phyloP scores from a whole-genome alignment of 2,329 filamentous ascomycete genomes.

The Plectosphaerella sp. region DNA sequence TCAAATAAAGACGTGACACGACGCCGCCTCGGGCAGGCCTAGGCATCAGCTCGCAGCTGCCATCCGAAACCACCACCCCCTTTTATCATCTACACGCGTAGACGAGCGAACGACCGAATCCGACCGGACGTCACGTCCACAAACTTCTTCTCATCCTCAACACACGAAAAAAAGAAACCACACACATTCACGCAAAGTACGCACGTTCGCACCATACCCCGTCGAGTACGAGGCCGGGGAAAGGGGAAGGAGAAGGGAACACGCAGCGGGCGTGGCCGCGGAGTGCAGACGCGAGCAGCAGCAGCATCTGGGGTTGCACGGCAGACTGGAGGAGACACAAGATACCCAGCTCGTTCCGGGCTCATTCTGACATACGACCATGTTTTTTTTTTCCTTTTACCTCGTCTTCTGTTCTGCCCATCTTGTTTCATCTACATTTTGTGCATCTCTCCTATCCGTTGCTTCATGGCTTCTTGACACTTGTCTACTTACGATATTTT shows the following conservation, averaged over 20 bases:
- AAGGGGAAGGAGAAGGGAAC: background rate
- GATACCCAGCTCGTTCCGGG: conserved; percentile 35
- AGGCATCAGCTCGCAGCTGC: too few species aligned
- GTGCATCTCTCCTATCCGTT: background rate
- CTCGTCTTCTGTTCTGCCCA: conserved; percentile 6
- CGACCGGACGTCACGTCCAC: conserved; percentile 6
- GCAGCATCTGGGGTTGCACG: conserved; percentile 6
- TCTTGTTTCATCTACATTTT: conserved; percentile 1
- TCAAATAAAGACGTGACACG: conserved; percentile 38
- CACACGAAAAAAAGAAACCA: conserved; percentile 7
- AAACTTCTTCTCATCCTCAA: background rate
- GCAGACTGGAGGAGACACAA: conserved; percentile 20
- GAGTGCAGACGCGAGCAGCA: conserved; percentile 1
- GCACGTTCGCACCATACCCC: conserved; percentile 15
- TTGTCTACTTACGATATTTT: too few species aligned
- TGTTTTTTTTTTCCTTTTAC: conserved; percentile 10
- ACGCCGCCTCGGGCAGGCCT: background rate
- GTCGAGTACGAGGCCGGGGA: conserved; percentile 15
- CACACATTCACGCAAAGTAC: conserved; percentile 5
- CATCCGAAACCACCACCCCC: background rate
- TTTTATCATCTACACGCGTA: conserved; percentile 8
- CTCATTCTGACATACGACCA: conserved; percentile 27
- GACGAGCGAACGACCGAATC: conserved; percentile 14
- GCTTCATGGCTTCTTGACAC: background rate
- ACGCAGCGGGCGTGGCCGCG: conserved; percentile 7